phyloP scores from a whole-genome alignment of 2,329 filamentous ascomycete genomes.

The Rutstroemia sp. region DNA sequence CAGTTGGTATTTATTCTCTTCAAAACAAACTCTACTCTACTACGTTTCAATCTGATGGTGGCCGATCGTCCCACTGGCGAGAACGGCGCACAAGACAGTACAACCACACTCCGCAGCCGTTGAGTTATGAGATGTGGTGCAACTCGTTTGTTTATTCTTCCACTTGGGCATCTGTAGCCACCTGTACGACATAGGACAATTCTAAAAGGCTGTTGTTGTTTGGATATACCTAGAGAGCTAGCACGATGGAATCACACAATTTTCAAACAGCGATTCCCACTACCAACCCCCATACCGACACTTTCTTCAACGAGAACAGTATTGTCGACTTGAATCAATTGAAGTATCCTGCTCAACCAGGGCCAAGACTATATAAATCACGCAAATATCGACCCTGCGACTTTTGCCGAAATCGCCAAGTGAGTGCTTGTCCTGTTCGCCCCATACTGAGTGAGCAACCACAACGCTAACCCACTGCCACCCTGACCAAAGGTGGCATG shows the following conservation, averaged over 20 bases:
- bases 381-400: conserved; percentile 36
- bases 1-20: neutral
- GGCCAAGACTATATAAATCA: conserved; percentile 27
- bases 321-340: conserved; percentile 10
- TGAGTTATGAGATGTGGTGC: no score
- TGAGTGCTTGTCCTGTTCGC: neutral
- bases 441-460: conserved; percentile 23
- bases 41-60: no score
- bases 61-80: no score
- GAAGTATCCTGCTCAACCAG: conserved; percentile 20
- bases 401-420: conserved; percentile 23
- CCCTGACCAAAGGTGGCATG: conserved; percentile 34
- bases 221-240: no score
- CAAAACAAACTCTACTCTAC: no score
- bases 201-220: no score
- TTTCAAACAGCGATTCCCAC: conserved; percentile 1
- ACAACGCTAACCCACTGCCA: neutral
- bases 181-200: no score
- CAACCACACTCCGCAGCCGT: no score
- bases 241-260: conserved; percentile 7
- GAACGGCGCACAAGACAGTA: no score
- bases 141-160: no score
- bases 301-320: neutral
- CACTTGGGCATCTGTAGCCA: neutral
- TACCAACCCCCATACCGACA: neutral